Base-by-base conservation (phyloP, 352 stramenopile genomes). In the Phytopythium litorale region DNA sequence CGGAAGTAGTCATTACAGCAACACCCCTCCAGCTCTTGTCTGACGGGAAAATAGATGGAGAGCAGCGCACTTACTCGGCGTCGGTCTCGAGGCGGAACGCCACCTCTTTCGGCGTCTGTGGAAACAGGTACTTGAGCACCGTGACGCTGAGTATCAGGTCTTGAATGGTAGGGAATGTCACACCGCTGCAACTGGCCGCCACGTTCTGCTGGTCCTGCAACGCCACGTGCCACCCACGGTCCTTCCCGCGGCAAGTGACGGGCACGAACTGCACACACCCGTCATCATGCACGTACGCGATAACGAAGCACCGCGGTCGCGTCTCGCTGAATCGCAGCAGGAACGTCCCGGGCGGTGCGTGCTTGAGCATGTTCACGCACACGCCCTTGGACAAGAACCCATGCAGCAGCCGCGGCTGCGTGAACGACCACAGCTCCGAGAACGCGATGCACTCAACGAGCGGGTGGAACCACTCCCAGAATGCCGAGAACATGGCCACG, bases 351-450 rank as follows among this genome's bases (percentile, higher is more conserved):
- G 83, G 70, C 11, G 80, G 79, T 2, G 81, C 81, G 23, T 70
- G 68, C 67, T 87, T 67, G 0, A 95, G 71, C 81, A 92, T 96
- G 32, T 79, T 81, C 8, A 89, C 74, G 15, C 79, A 91, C 6
- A 81, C 66, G n/a, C 81, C 81, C 63, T 96, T 94, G 55, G 84
- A 93, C 11, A 94, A 63, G 50, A 96, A 92, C 30, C 84, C 84
- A 58, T 92, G 84, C 21, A 96, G 68, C 28, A 96, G 71, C 0
- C 81, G 76, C n/a, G 84, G 81, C 45, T 94, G 79, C 16, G 82
- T 94, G 66, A 79, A 84, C 15, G 70, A 54, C 85, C 82, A 94
- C 13, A 94, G 66, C 4, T 65, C 67, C 2, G 81, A 90, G 43
- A 69, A 78, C 42, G 62, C 55, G 43, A 94, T 87, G 51, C 81